Evolutionary conservation across 2,329 filamentous ascomycete genomes (phyloP).

Genomic region (Colletotrichum camelliae): DNA sequence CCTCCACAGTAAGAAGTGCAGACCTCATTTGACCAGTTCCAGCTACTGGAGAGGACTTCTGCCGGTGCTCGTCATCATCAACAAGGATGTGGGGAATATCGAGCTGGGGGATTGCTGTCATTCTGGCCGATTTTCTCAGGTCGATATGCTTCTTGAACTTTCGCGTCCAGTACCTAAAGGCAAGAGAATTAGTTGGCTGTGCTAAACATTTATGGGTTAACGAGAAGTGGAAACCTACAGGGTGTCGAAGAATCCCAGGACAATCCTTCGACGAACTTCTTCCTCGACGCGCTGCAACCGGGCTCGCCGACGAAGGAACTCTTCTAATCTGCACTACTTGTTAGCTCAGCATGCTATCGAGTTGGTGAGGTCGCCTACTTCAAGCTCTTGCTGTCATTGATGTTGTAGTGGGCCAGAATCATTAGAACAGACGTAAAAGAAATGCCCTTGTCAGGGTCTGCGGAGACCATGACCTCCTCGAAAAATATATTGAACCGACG

Average conservation of each 20-base stretch:
- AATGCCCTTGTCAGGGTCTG: constrained; percentile 87
- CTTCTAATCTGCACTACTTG: constrained; percentile 72
- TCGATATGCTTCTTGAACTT: constrained; percentile 80
- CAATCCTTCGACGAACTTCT: constrained; percentile 86
- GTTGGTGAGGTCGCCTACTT: constrained; percentile 56
- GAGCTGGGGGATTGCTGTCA: constrained; percentile 80
- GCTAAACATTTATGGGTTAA: neutral
- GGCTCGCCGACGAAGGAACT: constrained; percentile 89
- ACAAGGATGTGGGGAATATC: constrained; percentile 90
- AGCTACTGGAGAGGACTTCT: constrained; percentile 20
- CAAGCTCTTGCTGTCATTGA: constrained; percentile 95
- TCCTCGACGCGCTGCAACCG: constrained; percentile 94
- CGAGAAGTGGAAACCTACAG: constrained; percentile 54
- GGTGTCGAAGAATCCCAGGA: constrained; percentile 95
- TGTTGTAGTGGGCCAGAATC: constrained; percentile 97
- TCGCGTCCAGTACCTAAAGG: constrained; percentile 75
- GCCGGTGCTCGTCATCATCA: constrained; percentile 64
- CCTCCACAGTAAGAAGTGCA: constrained; percentile 40
- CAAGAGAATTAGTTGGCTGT: neutral
- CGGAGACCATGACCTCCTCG: constrained; percentile 93
- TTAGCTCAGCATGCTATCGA: neutral
- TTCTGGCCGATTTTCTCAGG: constrained; percentile 73
- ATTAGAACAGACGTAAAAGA: constrained; percentile 91
- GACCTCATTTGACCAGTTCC: constrained; percentile 31
- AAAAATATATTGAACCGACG: constrained; percentile 92